phyloP scores from a whole-genome alignment of 148 eudicot species.

The Polygonum maritimum region DNA sequence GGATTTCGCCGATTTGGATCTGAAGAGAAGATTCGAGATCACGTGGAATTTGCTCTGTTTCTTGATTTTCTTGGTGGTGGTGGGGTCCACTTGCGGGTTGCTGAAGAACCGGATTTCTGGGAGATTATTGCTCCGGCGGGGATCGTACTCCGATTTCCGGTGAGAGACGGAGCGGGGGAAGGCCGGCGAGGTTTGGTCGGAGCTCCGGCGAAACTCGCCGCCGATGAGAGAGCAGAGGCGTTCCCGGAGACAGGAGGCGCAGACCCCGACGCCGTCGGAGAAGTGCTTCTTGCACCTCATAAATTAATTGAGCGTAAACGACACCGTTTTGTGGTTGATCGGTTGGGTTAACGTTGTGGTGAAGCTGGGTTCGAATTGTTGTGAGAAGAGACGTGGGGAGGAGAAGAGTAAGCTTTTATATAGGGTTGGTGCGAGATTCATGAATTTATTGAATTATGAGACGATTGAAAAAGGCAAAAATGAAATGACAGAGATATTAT shows the following conservation, averaged over 20 bases:
- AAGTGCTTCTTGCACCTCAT: constrained; percentile 63
- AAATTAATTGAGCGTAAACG: background rate
- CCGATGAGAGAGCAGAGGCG: constrained; percentile 35
- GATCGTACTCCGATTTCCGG: constrained; percentile 26
- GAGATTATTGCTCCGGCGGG: constrained; percentile 1
- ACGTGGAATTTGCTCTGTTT: constrained; percentile 13
- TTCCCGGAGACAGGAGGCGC: constrained; percentile 59
- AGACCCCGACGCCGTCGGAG: constrained; percentile 41
- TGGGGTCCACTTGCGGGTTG: constrained; percentile 37
- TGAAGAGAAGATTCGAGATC: constrained; percentile 27
- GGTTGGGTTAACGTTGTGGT: background rate
- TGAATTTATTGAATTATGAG: too few species aligned
- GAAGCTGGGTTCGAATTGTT: too few species aligned
- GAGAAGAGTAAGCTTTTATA: too few species aligned
- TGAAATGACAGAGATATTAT: background rate
- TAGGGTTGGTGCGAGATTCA: too few species aligned
- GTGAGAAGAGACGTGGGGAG: background rate
- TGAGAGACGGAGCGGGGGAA: constrained; percentile 48
- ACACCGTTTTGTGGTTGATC: background rate
- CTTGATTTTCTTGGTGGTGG: background rate
- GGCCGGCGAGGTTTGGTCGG: background rate
- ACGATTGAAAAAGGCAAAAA: too few species aligned
- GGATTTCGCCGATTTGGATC: constrained; percentile 32
- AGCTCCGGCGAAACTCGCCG: constrained; percentile 18
- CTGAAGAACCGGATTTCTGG: constrained; percentile 18